Evolutionary conservation across 2,329 filamentous ascomycete genomes (phyloP).

Genomic region (Botrytis sinoallii): DNA sequence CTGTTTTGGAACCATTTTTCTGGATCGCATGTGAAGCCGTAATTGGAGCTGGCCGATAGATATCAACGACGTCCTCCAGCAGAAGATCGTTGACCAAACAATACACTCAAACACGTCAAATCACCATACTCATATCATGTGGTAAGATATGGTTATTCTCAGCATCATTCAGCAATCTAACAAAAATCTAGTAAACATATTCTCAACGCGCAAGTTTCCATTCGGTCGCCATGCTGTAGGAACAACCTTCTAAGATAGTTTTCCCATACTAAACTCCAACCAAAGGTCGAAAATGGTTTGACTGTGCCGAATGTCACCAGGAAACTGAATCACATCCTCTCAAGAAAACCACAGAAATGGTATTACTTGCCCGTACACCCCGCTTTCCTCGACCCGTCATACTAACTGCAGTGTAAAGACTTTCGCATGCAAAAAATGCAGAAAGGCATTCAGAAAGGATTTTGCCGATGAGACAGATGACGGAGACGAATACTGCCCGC

Average conservation of each 20-base stretch:
- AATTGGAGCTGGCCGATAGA: background rate
- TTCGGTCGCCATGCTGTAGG: conserved; percentile 93
- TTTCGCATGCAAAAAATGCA: conserved; percentile 99
- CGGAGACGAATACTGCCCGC: conserved; percentile 96
- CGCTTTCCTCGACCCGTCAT: conserved; percentile 13
- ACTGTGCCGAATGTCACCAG: conserved; percentile 90
- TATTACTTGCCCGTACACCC: conserved; percentile 32
- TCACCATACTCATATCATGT: conserved; percentile 28
- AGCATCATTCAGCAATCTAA: conserved; percentile 17
- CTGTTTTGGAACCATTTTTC: background rate
- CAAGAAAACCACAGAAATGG: conserved; percentile 78
- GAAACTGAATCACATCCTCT: conserved; percentile 78
- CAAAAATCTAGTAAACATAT: conserved; percentile 76
- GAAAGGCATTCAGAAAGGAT: conserved; percentile 96
- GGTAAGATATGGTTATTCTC: conserved; percentile 26
- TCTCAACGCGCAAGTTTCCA: conserved; percentile 94
- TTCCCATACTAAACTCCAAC: conserved; percentile 6
- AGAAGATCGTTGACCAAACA: background rate
- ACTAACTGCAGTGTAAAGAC: conserved; percentile 39
- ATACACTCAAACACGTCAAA: background rate
- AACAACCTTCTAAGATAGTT: conserved; percentile 21
- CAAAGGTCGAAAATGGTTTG: conserved; percentile 92
- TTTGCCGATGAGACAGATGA: conserved; percentile 82
- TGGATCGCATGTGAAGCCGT: background rate
- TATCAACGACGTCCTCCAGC: background rate